Evolutionary conservation across 768 basidiomycete species (phyloP).

Genomic region (Clitopilus passeckerianus): DNA sequence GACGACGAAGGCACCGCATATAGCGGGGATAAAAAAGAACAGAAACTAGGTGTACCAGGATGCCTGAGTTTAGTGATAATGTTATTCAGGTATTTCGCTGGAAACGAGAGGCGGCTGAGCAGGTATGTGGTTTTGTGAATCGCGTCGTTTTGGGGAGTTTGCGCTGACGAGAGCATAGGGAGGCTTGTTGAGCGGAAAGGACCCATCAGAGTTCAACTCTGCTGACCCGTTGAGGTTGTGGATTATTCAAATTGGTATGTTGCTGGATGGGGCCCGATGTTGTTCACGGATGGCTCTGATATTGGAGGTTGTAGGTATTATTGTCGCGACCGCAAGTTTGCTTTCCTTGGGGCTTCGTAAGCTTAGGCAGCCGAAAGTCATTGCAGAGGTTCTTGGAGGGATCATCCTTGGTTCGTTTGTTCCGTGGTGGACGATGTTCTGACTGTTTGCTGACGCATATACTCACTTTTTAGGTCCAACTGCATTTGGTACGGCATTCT

Average conservation of each 20-base stretch:
- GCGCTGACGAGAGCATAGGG: constrained; percentile 36
- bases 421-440: not conserved
- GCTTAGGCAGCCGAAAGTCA: constrained; percentile 81
- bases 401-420: constrained; percentile 65
- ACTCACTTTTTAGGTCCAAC: constrained; percentile 35
- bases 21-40: not conserved
- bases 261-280: constrained; percentile 12
- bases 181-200: constrained; percentile 68
- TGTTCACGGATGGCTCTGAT: not conserved
- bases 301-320: constrained; percentile 52
- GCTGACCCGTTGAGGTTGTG: constrained; percentile 71
- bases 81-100: constrained; percentile 29
- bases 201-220: constrained; percentile 63
- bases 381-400: constrained; percentile 82
- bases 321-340: constrained; percentile 73
- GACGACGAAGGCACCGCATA: not conserved
- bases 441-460: constrained; percentile 4
- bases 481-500: constrained; percentile 30
- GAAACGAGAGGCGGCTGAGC: constrained; percentile 32
- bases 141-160: not conserved
- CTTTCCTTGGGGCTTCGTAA: constrained; percentile 70
- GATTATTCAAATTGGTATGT: constrained; percentile 74
- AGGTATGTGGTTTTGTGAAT: constrained; percentile 20
- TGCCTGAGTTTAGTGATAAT: constrained; percentile 35
- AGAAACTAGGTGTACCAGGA: constrained; percentile 6